Percentiles rank a stretch among this genome's conserved stretches.
These are phyloP conservation scores for Wallacemonas collosoma DNA, from an alignment of 208 protist species.

Conservation along the genomic window DNA sequence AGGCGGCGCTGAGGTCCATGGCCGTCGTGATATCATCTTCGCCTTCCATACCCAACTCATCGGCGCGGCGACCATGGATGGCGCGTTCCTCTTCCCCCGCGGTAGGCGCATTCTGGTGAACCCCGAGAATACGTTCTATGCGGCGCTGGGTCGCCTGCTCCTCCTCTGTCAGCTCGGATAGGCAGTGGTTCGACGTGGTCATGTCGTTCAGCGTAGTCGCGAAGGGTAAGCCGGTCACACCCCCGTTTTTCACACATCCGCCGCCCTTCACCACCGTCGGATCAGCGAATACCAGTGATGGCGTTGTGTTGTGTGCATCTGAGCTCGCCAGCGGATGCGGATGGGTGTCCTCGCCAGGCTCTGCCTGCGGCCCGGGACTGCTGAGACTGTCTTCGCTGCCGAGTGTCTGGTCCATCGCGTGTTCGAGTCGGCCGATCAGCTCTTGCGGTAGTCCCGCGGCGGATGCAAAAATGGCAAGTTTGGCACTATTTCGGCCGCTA, in stretches of 20 bases:
- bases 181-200: background rate
- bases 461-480: background rate
- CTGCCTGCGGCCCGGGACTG: background rate
- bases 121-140: background rate
- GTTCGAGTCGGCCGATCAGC: constrained; percentile 2
- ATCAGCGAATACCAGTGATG: too few species aligned
- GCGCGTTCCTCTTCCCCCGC: too few species aligned
- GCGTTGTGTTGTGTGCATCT: too few species aligned
- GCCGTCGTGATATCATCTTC: background rate
- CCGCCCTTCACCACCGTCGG: too few species aligned
- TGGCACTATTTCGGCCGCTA: background rate
- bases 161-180: background rate
- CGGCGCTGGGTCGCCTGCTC: background rate
- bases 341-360: too few species aligned
- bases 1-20: background rate
- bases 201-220: too few species aligned
- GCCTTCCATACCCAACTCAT: background rate
- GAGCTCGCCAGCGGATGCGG: too few species aligned
- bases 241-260: too few species aligned
- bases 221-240: too few species aligned
- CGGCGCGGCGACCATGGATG: too few species aligned
- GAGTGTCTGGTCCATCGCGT: background rate
- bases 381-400: constrained; percentile 12
- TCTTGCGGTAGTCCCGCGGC: constrained; percentile 4
- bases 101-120: too few species aligned